A percentile compares a stretch with the other conserved stretches of the same genome.
These are phyloP conservation scores for Wickerhamomyces hampshirensis DNA, from an alignment of 805 yeast species.

Conservation along the genomic window DNA sequence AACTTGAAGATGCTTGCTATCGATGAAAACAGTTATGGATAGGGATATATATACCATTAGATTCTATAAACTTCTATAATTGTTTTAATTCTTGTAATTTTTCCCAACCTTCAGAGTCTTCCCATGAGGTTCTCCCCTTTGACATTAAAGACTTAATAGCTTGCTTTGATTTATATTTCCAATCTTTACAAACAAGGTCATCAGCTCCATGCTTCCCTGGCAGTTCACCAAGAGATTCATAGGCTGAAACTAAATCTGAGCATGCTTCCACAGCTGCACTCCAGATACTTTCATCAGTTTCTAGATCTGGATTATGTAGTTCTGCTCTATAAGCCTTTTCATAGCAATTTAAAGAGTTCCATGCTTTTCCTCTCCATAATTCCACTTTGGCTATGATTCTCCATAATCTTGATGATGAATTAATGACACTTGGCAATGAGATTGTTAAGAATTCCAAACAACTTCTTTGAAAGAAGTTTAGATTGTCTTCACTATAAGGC, in stretches of 20 bases:
- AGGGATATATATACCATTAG: background rate
- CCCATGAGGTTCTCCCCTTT: slow-evolving; percentile 77
- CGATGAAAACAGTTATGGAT: background rate
- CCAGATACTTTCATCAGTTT: slow-evolving; percentile 61
- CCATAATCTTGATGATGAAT: slow-evolving; percentile 64
- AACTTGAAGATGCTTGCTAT: background rate
- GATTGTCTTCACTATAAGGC: slow-evolving; percentile 32
- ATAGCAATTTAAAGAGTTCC: slow-evolving; percentile 81
- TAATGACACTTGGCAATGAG: slow-evolving; percentile 62
- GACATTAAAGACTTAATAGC: slow-evolving; percentile 71
- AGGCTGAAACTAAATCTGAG: slow-evolving; percentile 75
- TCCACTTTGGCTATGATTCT: slow-evolving; percentile 80
- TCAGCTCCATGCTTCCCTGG: slow-evolving; percentile 78
- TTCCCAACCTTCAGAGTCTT: slow-evolving; percentile 74
- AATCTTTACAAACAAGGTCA: slow-evolving; percentile 83
- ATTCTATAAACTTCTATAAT: slow-evolving; percentile 14
- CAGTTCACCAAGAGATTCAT: slow-evolving; percentile 79
- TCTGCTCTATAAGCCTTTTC: slow-evolving; percentile 83
- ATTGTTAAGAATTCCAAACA: slow-evolving; percentile 71
- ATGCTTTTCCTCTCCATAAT: slow-evolving; percentile 80
- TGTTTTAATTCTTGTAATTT: slow-evolving; percentile 40
- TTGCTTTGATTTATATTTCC: slow-evolving; percentile 81
- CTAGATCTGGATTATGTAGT: slow-evolving; percentile 59
- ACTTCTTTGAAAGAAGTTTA: slow-evolving; percentile 59
- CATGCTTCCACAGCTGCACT: slow-evolving; percentile 76